Evolutionary conservation across 2,329 filamentous ascomycete genomes (phyloP), one percentile per base, ranked within the genome.

Genomic region (Xylariaceae sp.): DNA sequence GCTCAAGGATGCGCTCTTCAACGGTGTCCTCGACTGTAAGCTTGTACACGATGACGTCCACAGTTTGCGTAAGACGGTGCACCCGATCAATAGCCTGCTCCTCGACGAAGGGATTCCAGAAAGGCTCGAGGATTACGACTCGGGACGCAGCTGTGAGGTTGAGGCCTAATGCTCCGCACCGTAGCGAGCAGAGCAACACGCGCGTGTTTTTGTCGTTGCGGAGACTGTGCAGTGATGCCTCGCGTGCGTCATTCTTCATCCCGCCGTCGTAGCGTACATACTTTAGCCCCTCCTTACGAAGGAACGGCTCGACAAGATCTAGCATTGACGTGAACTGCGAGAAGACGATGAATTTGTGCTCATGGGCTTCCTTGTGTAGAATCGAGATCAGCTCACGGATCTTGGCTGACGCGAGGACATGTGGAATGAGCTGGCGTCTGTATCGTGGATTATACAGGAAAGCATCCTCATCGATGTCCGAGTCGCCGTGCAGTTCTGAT

Each of bases 51-150:
- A 93, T 85, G 27, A 99, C 94, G 68, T 97, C 92, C 33, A 93
- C 82, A 1, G 91, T 97, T 73, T 99, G 94, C 33, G 96, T 97
- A 47, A 99, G 87, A n/a, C 94, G 91, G 70, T 99, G 94, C 21
- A 99, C 94, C 49, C 94, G 91, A 73, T 99, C 94, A 64, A 99
- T 99, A 42, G 94, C 94, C 78, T 99, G 94, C 72, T 99, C 94
- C 77, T 99, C 94, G 27, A 99, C 91, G 68, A 99, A 99, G 83
- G 92, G 94, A 72, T 99, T 99, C 94, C 94, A 99, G 73, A 99
- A 99, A 0, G 94, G 94, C 72, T 99, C 94, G 36, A 99, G 80
- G 63, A 99, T 96, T 46, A 99, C 86, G 3, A 99, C 94, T 15
- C 94, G 83, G 58, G 89, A 94, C 8, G 94, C 94, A 0, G 92